phyloP scores from a whole-genome alignment of 306 rosid genomes.

The Acacia acuminata region DNA sequence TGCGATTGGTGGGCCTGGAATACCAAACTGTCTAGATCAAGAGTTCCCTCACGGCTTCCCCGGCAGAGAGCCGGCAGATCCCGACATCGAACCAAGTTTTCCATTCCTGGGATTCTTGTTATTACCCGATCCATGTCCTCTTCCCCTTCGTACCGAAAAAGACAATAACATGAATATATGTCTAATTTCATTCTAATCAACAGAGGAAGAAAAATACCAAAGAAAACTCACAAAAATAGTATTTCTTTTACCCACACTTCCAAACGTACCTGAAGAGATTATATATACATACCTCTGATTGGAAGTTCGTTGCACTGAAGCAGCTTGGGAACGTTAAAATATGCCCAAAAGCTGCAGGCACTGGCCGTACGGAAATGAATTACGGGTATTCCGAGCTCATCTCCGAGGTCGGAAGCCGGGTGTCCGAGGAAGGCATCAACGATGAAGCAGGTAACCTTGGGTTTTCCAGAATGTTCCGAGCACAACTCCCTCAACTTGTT shows the following conservation, averaged over 20 bases:
- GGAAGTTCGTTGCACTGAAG: conserved; percentile 47
- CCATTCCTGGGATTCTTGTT: conserved; percentile 45
- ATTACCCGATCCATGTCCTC: conserved; percentile 63
- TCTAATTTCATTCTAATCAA: too few relatives aligned
- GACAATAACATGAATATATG: neutral
- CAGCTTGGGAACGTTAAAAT: conserved; percentile 34
- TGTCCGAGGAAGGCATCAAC: conserved; percentile 40
- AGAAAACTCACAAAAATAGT: too few relatives aligned
- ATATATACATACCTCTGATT: conserved; percentile 29
- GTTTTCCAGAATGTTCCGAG: neutral
- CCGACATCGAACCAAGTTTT: conserved; percentile 46
- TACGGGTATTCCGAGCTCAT: conserved; percentile 33
- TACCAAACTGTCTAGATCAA: neutral
- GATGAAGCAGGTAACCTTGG: conserved; percentile 39
- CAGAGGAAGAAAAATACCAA: too few relatives aligned
- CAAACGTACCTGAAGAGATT: too few relatives aligned
- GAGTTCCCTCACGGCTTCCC: too few relatives aligned
- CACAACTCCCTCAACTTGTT: conserved; percentile 26
- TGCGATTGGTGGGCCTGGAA: conserved; percentile 3
- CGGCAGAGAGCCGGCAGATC: conserved; percentile 55
- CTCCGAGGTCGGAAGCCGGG: conserved; percentile 23
- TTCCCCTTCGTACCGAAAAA: neutral
- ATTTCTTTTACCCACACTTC: too few relatives aligned
- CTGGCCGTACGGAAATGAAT: conserved; percentile 48
- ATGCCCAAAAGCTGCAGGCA: conserved; percentile 50